A percentile compares a stretch with the other conserved stretches of the same genome.
Conservation (phyloP, 441 rosid genomes). For the Populus hybrid region DNA sequence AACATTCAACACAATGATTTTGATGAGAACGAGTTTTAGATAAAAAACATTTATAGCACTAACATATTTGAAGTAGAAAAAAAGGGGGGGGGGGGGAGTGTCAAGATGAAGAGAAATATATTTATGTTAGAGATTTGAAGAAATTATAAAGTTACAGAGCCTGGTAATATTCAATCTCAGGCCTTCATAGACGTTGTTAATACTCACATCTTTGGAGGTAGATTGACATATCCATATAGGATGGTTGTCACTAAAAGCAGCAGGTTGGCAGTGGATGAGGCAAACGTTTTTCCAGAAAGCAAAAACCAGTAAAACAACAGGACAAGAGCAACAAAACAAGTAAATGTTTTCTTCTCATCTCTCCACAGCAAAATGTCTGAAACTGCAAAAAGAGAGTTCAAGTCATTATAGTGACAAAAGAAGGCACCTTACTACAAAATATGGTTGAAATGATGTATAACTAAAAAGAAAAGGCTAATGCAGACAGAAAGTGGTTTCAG, state of each 20-base stretch:
- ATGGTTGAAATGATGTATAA: not conserved
- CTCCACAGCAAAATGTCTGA: constrained; percentile 91
- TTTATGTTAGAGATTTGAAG: not conserved
- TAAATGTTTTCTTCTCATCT: constrained; percentile 80
- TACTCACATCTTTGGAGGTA: constrained; percentile 66
- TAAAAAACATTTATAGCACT: not conserved
- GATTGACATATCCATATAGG: constrained; percentile 55
- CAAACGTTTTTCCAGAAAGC: constrained; percentile 65
- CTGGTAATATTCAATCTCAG: not conserved
- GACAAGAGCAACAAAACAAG: constrained; percentile 51
- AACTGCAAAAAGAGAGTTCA: constrained; percentile 51
- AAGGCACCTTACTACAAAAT: not conserved
- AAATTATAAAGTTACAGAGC: not conserved
- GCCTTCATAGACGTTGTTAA: not conserved
- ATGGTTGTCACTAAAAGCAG: constrained; percentile 44
- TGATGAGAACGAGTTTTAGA: not conserved
- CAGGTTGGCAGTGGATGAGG: constrained; percentile 70
- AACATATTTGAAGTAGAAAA: not conserved
- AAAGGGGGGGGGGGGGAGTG: too few species aligned
- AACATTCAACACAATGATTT: not conserved
- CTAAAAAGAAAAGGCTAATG: not conserved
- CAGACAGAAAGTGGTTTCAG: not conserved
- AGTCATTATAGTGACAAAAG: constrained; percentile 3
- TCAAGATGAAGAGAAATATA: not conserved
- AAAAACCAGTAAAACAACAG: constrained; percentile 75